These are phyloP conservation scores for Neurospora pannonica DNA, from an alignment of 495 filamentous ascomycete species.

Conservation along the genomic window DNA sequence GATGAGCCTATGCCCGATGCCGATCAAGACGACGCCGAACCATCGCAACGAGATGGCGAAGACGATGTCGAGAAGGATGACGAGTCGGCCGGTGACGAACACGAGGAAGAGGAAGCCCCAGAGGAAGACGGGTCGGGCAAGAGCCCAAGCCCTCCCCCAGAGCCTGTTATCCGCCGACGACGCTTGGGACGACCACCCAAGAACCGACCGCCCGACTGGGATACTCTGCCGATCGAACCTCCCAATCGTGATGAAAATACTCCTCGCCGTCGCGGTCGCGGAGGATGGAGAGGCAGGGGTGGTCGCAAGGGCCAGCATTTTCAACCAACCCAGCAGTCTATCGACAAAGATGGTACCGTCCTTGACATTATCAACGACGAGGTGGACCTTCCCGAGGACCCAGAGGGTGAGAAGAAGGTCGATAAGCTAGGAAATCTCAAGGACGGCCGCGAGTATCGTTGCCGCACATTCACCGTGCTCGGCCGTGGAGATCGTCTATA, in stretches of 20 bases:
- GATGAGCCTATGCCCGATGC: constrained; percentile 42
- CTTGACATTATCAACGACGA: constrained; percentile 89
- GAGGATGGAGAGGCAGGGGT: constrained; percentile 56
- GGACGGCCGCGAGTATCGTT: constrained; percentile 82
- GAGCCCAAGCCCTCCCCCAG: constrained; percentile 46
- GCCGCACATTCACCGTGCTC: constrained; percentile 81
- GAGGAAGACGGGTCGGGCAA: constrained; percentile 36
- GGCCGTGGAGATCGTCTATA: constrained; percentile 80
- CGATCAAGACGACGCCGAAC: constrained; percentile 32
- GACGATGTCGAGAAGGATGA: constrained; percentile 29
- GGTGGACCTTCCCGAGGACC: constrained; percentile 75
- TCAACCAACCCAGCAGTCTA: constrained; percentile 60
- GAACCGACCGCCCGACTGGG: constrained; percentile 69
- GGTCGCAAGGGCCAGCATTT: constrained; percentile 68
- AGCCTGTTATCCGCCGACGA: constrained; percentile 55
- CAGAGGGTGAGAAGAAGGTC: constrained; percentile 86
- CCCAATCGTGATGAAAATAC: constrained; percentile 49
- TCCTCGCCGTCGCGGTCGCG: constrained; percentile 56
- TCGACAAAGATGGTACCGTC: constrained; percentile 92
- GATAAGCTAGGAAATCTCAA: constrained; percentile 74
- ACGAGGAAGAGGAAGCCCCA: constrained; percentile 27
- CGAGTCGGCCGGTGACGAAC: constrained; percentile 33
- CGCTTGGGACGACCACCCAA: constrained; percentile 81
- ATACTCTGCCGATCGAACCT: constrained; percentile 46
- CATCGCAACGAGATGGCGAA: constrained; percentile 14